These are phyloP conservation scores for Prunus campanulata DNA, from an alignment of 306 rosid genomes.

Conservation along the genomic window DNA sequence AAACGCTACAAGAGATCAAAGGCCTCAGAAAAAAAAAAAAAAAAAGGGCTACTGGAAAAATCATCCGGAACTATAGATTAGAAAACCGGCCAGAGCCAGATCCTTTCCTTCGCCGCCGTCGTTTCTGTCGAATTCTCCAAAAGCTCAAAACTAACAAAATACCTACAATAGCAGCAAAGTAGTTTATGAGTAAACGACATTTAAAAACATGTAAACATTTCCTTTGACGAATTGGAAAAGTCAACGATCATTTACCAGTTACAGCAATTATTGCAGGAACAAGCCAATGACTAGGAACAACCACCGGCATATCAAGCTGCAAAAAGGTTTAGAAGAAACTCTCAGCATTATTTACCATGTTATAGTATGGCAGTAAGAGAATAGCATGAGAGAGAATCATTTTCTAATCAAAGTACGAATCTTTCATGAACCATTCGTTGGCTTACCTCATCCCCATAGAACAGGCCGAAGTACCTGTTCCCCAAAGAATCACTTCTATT, in stretches of 20 bases:
- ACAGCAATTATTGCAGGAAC: slow-evolving; percentile 64
- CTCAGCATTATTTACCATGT: slow-evolving; percentile 24
- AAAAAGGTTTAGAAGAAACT: slow-evolving; percentile 24
- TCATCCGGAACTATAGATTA: slow-evolving; percentile 46
- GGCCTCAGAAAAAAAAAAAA: background rate
- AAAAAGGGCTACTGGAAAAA: background rate
- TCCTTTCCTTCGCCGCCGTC: slow-evolving; percentile 72
- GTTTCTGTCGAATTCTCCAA: slow-evolving; percentile 89
- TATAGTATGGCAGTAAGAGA: background rate
- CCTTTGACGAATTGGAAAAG: slow-evolving; percentile 9
- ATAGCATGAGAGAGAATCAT: background rate
- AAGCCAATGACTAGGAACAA: slow-evolving; percentile 74
- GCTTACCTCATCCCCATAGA: slow-evolving; percentile 84
- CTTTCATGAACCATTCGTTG: background rate
- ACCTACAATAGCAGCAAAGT: slow-evolving; percentile 41
- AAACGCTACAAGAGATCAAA: background rate
- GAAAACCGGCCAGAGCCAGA: slow-evolving; percentile 59
- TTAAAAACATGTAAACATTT: background rate
- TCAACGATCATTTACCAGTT: slow-evolving; percentile 52
- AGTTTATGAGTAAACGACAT: background rate
- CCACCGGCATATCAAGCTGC: slow-evolving; percentile 76
- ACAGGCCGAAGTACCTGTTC: slow-evolving; percentile 66
- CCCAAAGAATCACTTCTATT: slow-evolving; percentile 45
- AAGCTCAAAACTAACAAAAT: slow-evolving; percentile 56
- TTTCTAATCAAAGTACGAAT: background rate